A percentile compares a stretch with the other conserved stretches of the same genome.
Conservation (phyloP, 345 rosid genomes). For the Hypericum perforatum region DNA sequence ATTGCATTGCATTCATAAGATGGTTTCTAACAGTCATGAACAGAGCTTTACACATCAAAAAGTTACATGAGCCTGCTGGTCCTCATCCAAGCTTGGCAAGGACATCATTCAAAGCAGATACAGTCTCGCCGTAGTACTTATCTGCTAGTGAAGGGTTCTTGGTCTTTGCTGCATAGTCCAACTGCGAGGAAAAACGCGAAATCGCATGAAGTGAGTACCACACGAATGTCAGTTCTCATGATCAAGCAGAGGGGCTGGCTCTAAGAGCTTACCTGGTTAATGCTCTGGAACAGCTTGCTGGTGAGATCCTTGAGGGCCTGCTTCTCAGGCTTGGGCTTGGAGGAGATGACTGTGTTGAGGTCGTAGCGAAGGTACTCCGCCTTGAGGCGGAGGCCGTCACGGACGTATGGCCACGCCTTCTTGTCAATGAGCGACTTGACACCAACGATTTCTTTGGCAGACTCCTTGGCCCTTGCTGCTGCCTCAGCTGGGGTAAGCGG, state of each 20-base stretch:
- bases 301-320: slow-evolving; percentile 58
- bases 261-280: slow-evolving; percentile 35
- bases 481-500: slow-evolving; percentile 58
- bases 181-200: slow-evolving; percentile 25
- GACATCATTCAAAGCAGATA: slow-evolving; percentile 65
- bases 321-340: slow-evolving; percentile 72
- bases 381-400: too few species aligned
- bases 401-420: slow-evolving; percentile 90
- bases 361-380: slow-evolving; percentile 71
- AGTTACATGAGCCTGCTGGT: too few species aligned
- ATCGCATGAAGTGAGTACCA: too few species aligned
- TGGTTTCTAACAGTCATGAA: too few species aligned
- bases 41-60: too few species aligned
- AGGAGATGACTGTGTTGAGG: slow-evolving; percentile 67
- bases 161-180: slow-evolving; percentile 85
- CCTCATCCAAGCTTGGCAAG: slow-evolving; percentile 78
- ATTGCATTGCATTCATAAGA: too few species aligned
- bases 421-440: slow-evolving; percentile 73
- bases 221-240: not conserved
- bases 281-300: slow-evolving; percentile 58
- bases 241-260: too few species aligned
- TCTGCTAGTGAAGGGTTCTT: slow-evolving; percentile 78
- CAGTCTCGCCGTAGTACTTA: slow-evolving; percentile 72
- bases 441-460: slow-evolving; percentile 65
- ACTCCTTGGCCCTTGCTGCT: slow-evolving; percentile 70